phyloP scores from a whole-genome alignment of 805 yeast genomes.

The Brettanomyces naardenensis region DNA sequence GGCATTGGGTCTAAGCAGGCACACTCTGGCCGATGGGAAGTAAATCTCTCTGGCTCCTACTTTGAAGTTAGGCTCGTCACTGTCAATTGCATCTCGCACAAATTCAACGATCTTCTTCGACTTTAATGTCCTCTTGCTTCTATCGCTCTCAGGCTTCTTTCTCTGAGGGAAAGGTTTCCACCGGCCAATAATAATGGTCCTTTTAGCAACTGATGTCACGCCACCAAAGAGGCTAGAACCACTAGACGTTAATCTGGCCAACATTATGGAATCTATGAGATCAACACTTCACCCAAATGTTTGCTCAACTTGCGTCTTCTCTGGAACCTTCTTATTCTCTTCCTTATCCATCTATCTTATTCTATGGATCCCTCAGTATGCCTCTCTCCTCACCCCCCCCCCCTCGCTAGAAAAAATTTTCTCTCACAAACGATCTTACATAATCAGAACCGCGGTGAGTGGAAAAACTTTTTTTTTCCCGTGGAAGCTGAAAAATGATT shows the following conservation, averaged over 20 bases:
- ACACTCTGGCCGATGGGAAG: slow-evolving; percentile 80
- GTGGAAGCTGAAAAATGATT: too few relatives aligned
- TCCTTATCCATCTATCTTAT: too few relatives aligned
- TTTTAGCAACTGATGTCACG: slow-evolving; percentile 3
- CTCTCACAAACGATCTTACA: too few relatives aligned
- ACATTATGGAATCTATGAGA: too few relatives aligned
- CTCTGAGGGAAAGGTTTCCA: slow-evolving; percentile 22
- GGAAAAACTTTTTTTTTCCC: too few relatives aligned
- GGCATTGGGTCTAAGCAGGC: slow-evolving; percentile 85
- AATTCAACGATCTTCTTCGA: slow-evolving; percentile 23
- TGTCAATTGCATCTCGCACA: slow-evolving; percentile 41
- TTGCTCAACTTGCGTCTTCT: too few relatives aligned
- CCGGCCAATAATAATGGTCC: slow-evolving; percentile 23
- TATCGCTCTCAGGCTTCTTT: slow-evolving; percentile 12
- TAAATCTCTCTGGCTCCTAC: slow-evolving; percentile 71
- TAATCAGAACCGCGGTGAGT: too few relatives aligned
- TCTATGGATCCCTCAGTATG: too few relatives aligned
- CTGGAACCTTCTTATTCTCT: too few relatives aligned
- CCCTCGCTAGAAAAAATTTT: too few relatives aligned
- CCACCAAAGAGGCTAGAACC: not conserved
- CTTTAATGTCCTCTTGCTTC: slow-evolving; percentile 16
- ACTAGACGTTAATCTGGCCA: not conserved
- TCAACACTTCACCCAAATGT: too few relatives aligned
- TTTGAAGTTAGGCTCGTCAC: slow-evolving; percentile 70
- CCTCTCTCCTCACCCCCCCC: too few relatives aligned